These are phyloP conservation scores for Lasiosphaeria hispida DNA, from an alignment of 495 filamentous ascomycete genomes.

Conservation along the genomic window DNA sequence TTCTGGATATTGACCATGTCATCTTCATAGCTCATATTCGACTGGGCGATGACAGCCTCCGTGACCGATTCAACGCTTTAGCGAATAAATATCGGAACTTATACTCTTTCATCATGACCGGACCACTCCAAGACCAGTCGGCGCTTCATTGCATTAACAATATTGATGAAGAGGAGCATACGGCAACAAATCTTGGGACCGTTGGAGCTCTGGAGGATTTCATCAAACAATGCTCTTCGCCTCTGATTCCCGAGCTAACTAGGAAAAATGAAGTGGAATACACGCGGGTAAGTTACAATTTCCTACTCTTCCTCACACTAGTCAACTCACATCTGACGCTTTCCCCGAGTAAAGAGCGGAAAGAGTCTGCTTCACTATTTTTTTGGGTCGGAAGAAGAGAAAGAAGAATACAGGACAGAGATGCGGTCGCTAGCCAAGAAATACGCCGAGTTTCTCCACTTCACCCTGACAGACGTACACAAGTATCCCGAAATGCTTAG, in stretches of 20 bases:
- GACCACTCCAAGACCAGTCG: constrained; percentile 2
- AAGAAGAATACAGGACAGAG: constrained; percentile 12
- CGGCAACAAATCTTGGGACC: not conserved
- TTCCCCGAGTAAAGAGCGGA: constrained; percentile 14
- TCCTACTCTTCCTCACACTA: not conserved
- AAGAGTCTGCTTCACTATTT: constrained; percentile 39
- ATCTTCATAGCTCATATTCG: constrained; percentile 10
- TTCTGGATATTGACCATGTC: constrained; percentile 10
- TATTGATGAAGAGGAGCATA: constrained; percentile 14
- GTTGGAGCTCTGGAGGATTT: constrained; percentile 23
- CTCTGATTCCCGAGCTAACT: constrained; percentile 32
- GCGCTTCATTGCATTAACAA: constrained; percentile 29
- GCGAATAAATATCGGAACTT: constrained; percentile 23
- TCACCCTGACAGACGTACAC: constrained; percentile 44
- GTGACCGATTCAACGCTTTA: constrained; percentile 14
- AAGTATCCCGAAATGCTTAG: constrained; percentile 45
- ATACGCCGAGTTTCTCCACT: constrained; percentile 43
- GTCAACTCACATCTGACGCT: too few relatives aligned
- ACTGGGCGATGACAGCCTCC: constrained; percentile 2
- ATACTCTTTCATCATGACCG: constrained; percentile 30
- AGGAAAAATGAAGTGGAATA: constrained; percentile 29
- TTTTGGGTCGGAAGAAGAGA: constrained; percentile 6
- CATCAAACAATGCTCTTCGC: constrained; percentile 16
- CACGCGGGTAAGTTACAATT: constrained; percentile 20
- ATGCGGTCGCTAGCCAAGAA: constrained; percentile 43